Conservation (phyloP, 1,139 yeast species). For the Zygosaccharomyces sapae region DNA sequence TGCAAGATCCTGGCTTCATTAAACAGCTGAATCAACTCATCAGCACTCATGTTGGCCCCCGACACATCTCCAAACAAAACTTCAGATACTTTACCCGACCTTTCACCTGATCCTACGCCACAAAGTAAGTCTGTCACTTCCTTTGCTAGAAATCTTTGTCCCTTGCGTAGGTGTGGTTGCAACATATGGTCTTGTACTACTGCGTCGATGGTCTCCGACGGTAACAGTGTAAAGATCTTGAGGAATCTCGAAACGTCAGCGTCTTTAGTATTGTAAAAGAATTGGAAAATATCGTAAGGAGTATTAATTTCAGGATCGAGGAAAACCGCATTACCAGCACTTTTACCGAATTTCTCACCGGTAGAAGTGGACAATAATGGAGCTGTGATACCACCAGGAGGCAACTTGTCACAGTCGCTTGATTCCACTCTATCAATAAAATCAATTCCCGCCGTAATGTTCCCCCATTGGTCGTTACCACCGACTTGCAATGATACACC, state of each 20-base stretch:
- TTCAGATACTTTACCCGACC: slow-evolving; percentile 60
- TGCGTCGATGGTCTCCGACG: slow-evolving; percentile 52
- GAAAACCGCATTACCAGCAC: slow-evolving; percentile 95
- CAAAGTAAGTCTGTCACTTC: slow-evolving; percentile 87
- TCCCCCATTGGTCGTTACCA: slow-evolving; percentile 98
- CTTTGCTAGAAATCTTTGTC: slow-evolving; percentile 72
- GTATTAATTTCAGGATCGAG: slow-evolving; percentile 68
- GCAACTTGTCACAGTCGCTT: slow-evolving; percentile 23
- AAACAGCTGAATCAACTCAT: slow-evolving; percentile 56
- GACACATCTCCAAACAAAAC: slow-evolving; percentile 56
- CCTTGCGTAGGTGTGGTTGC: slow-evolving; percentile 62
- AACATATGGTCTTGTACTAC: slow-evolving; percentile 50
- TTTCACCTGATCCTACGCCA: slow-evolving; percentile 67
- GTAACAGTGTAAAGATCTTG: slow-evolving; percentile 74
- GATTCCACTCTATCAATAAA: slow-evolving; percentile 61
- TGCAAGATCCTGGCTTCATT: slow-evolving; percentile 56
- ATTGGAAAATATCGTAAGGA: slow-evolving; percentile 81
- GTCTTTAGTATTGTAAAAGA: slow-evolving; percentile 76
- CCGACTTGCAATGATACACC: slow-evolving; percentile 79
- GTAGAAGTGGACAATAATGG: slow-evolving; percentile 84
- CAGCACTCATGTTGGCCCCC: slow-evolving; percentile 46
- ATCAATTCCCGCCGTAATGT: slow-evolving; percentile 93
- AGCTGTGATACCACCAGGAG: slow-evolving; percentile 75
- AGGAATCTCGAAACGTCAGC: slow-evolving; percentile 66
- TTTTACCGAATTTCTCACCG: slow-evolving; percentile 94